Evolutionary conservation across 129 eudicot species (phyloP), one percentile per base, ranked within the genome.

Genomic region (Flaveria linearis): DNA sequence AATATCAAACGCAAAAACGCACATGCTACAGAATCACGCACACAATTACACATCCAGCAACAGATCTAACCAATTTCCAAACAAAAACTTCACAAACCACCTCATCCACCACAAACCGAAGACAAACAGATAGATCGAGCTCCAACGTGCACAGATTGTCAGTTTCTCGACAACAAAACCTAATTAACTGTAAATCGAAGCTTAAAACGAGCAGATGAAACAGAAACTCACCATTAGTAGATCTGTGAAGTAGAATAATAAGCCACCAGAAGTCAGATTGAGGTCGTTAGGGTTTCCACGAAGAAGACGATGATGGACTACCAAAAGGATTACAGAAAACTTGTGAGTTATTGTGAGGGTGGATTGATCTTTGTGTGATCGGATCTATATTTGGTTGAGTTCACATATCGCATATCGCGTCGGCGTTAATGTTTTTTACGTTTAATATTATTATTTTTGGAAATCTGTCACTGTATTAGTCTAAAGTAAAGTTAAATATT

Each of bases 221-320:
- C 25, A 57, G 23, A 68, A 45, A 28, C 50, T 64, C 57, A 70
- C 76, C 82, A 70, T 42, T n/a, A 43, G 78, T 58, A 58, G 66
- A 46, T 53, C 22, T 45, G 64, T 5, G n/a, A 39, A 65, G 56
- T 75, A 17, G 41, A 15, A 12, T 22, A 46, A 74, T n/a, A 60
- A 39, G 7, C 16, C 9, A 77, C 30, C 45, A 47, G 60, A 9
- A 23, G 81, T 77, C 75, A 68, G 81, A 58, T 33, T 50, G 53
- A 60, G 72, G 82, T 78, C 82, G 71, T 78, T 71, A 78, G 77
- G 77, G 77, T 78, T 78, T 71, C 77, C 77, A 49, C 51, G 76
- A 78, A 69, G 76, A 78, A 70, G 82, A 78, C 69, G 81, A 78
- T 36, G 76, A 62, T 71, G 26, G 77, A 78, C 77, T 64, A 71